A percentile compares a stretch with the other conserved stretches of the same genome.
Evolutionary conservation across 228 moss, liverwort and hornwort species (phyloP).

Genomic region (Sphagnum fallax): DNA sequence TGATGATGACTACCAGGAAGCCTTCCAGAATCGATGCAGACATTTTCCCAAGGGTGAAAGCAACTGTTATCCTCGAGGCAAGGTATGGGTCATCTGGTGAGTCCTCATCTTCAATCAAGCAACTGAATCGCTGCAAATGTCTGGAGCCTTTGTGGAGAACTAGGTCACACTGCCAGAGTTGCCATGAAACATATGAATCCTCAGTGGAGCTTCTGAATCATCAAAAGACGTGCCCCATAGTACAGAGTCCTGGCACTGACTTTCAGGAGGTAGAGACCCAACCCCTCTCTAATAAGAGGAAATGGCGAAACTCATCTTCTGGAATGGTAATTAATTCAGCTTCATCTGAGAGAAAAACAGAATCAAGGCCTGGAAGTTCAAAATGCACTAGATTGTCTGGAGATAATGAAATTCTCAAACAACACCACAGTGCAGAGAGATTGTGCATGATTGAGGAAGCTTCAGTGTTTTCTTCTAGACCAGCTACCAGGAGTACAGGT

Average conservation of each 20-base stretch:
- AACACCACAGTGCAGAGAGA: constrained; percentile 25
- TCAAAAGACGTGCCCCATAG: constrained; percentile 35
- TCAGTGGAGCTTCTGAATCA: constrained; percentile 61
- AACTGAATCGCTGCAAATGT: constrained; percentile 69
- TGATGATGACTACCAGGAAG: constrained; percentile 3
- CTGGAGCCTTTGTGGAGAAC: constrained; percentile 80
- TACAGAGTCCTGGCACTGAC: constrained; percentile 19
- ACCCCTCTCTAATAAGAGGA: neutral
- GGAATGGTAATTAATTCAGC: too few species aligned
- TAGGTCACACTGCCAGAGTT: constrained; percentile 61
- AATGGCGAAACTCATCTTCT: too few species aligned
- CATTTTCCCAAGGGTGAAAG: constrained; percentile 45
- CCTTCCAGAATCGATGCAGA: constrained; percentile 10
- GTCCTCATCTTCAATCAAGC: constrained; percentile 8
- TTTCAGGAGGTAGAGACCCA: constrained; percentile 22
- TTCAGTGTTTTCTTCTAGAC: constrained; percentile 21
- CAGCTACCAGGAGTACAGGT: too few species aligned
- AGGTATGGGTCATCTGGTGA: constrained; percentile 39
- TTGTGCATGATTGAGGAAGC: constrained; percentile 36
- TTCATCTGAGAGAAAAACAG: too few species aligned
- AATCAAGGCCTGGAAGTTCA: too few species aligned
- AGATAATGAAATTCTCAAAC: too few species aligned
- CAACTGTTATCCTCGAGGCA: constrained; percentile 55
- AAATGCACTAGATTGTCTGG: too few species aligned
- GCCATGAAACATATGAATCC: constrained; percentile 74